phyloP scores from a whole-genome alignment of 2,329 filamentous ascomycete genomes.

The Clarireedia homoeocarpa region DNA sequence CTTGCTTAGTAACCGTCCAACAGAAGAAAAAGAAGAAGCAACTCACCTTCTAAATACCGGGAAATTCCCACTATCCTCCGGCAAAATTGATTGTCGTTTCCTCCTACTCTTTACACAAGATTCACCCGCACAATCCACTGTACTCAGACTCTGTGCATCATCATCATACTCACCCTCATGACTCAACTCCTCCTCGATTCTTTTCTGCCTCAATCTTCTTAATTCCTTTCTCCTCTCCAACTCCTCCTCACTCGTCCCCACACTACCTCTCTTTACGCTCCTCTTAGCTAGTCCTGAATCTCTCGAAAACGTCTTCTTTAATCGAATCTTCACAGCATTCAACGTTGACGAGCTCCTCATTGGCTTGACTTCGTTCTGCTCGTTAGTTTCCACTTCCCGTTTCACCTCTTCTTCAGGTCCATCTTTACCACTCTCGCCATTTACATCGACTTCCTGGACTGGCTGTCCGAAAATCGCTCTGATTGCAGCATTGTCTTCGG shows the following conservation, averaged over 20 bases:
- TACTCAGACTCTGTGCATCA: constrained; percentile 26
- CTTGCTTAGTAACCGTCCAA: neutral
- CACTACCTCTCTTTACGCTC: constrained; percentile 33
- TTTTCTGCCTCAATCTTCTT: constrained; percentile 45
- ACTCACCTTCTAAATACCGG: constrained; percentile 4
- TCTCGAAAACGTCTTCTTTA: constrained; percentile 36
- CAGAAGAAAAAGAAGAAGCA: neutral
- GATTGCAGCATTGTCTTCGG: constrained; percentile 15
- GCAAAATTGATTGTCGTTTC: constrained; percentile 6
- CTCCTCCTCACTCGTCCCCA: constrained; percentile 44
- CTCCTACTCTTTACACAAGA: neutral
- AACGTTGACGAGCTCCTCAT: constrained; percentile 35
- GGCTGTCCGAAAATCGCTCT: constrained; percentile 24
- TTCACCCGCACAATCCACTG: constrained; percentile 4
- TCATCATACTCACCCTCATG: constrained; percentile 36
- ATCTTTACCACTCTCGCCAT: constrained; percentile 35
- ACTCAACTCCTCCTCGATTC: constrained; percentile 51
- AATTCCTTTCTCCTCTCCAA: constrained; percentile 48
- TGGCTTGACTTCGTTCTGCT: constrained; percentile 30
- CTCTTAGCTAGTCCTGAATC: constrained; percentile 33
- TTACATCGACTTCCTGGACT: constrained; percentile 13
- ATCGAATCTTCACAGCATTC: constrained; percentile 35
- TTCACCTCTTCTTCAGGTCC: constrained; percentile 11
- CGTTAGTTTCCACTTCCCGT: constrained; percentile 34
- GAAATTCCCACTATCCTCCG: constrained; percentile 9